Conservation (phyloP, 2,329 filamentous ascomycete genomes). For the Scedosporium minutisporum region DNA sequence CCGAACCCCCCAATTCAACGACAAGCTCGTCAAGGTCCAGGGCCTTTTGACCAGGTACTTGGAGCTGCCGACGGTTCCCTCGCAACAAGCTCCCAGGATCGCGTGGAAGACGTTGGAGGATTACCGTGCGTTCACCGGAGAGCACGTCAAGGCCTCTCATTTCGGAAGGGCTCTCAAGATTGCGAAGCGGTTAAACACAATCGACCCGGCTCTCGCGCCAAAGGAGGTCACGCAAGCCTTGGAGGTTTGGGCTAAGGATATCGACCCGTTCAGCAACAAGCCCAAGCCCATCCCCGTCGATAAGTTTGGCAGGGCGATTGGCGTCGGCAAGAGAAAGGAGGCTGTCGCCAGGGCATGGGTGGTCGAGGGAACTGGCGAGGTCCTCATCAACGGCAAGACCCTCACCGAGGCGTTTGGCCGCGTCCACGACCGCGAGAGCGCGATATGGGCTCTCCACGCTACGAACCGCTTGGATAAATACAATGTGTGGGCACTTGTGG, state of each 20-base stretch:
- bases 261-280: conserved; percentile 59
- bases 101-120: conserved; percentile 74
- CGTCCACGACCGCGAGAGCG: conserved; percentile 88
- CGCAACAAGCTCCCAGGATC: conserved; percentile 59
- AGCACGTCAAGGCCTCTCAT: conserved; percentile 64
- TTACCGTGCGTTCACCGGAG: conserved; percentile 62
- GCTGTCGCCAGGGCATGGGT: conserved; percentile 78
- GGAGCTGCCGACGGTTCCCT: conserved; percentile 58
- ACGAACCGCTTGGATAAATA: conserved; percentile 88
- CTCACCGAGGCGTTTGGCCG: conserved; percentile 74
- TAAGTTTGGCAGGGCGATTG: conserved; percentile 66
- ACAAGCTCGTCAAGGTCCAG: conserved; percentile 67
- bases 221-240: conserved; percentile 57
- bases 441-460: conserved; percentile 78
- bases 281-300: conserved; percentile 60
- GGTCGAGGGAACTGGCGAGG: conserved; percentile 86
- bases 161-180: conserved; percentile 70
- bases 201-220: conserved; percentile 70
- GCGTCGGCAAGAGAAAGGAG: conserved; percentile 77
- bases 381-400: conserved; percentile 83
- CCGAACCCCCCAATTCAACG: conserved; percentile 73
- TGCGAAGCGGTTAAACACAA: conserved; percentile 72
- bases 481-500: conserved; percentile 81
- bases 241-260: conserved; percentile 60
- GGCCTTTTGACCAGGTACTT: conserved; percentile 62